Evolutionary conservation across 495 filamentous ascomycete species (phyloP).

Genomic region (Collariella sp.): DNA sequence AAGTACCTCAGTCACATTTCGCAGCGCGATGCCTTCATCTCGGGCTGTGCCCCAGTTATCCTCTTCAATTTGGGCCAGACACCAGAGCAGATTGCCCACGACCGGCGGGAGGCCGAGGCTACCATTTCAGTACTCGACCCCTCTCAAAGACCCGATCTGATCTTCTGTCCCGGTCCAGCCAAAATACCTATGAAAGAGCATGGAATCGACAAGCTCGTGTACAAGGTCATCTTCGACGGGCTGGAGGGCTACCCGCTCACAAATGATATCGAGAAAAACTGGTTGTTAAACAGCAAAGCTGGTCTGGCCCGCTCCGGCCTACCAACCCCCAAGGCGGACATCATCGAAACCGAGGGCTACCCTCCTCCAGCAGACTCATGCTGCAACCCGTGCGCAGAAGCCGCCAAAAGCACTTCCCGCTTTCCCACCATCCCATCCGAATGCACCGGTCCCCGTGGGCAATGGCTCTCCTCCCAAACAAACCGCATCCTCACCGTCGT

Average conservation of each 20-base stretch:
- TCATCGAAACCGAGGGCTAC: conserved; percentile 12
- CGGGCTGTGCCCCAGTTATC: conserved; percentile 19
- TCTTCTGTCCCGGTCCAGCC: conserved; percentile 23
- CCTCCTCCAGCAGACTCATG: not conserved
- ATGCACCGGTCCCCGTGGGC: conserved; percentile 16
- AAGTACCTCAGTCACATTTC: conserved; percentile 26
- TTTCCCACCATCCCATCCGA: conserved; percentile 12
- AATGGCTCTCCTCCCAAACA: conserved; percentile 21
- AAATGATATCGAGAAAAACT: conserved; percentile 22
- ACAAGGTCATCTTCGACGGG: conserved; percentile 23
- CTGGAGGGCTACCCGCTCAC: conserved; percentile 18
- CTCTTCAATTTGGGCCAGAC: conserved; percentile 18
- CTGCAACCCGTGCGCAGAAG: conserved; percentile 14
- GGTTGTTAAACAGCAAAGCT: conserved; percentile 27
- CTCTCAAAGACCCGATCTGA: conserved; percentile 19
- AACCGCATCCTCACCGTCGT: conserved; percentile 13
- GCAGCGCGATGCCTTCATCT: conserved; percentile 29
- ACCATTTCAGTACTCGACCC: conserved; percentile 21
- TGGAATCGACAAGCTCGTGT: conserved; percentile 20
- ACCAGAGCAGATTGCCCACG: conserved; percentile 11
- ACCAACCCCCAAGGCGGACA: conserved; percentile 17
- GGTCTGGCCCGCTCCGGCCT: conserved; percentile 18
- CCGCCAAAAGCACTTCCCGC: not conserved
- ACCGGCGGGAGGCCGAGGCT: conserved; percentile 21
- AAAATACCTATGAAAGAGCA: conserved; percentile 17